These are phyloP conservation scores for Cruciata laevipes DNA, from an alignment of 257 asterid species.

Conservation along the genomic window DNA sequence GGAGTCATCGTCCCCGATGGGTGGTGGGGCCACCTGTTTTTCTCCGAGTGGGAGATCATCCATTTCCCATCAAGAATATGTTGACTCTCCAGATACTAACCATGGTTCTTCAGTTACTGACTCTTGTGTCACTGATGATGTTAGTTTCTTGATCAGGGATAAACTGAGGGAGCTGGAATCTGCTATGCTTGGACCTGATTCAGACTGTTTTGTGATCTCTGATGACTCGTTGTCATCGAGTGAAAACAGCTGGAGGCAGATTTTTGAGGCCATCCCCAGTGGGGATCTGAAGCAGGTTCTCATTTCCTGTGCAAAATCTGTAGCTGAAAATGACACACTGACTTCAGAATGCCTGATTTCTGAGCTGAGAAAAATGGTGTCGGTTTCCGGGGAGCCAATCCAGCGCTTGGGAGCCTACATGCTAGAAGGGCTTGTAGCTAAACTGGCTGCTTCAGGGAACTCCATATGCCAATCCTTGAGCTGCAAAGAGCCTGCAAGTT, in stretches of 20 bases:
- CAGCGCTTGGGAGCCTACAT: constrained; percentile 87
- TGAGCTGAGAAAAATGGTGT: constrained; percentile 63
- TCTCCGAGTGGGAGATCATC: constrained; percentile 48
- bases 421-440: constrained; percentile 82
- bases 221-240: constrained; percentile 28
- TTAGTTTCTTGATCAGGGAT: constrained; percentile 36
- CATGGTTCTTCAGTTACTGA: constrained; percentile 41
- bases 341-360: constrained; percentile 65
- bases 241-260: constrained; percentile 61
- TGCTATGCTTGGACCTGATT: constrained; percentile 74
- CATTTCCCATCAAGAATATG: constrained; percentile 42
- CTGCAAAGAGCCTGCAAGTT: constrained; percentile 56
- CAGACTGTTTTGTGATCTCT: constrained; percentile 34
- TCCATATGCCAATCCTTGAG: constrained; percentile 50
- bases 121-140: constrained; percentile 44
- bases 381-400: constrained; percentile 78
- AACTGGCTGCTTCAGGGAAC: constrained; percentile 55
- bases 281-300: constrained; percentile 75
- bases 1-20: constrained; percentile 53
- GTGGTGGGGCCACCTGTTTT: constrained; percentile 25
- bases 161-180: constrained; percentile 67
- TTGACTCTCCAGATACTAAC: constrained; percentile 31
- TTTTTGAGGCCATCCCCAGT: constrained; percentile 52
- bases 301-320: constrained; percentile 64
- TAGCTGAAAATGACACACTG: constrained; percentile 45